Base-by-base conservation (phyloP, 2,329 filamentous ascomycete genomes). In the Fusarium proliferatum region DNA sequence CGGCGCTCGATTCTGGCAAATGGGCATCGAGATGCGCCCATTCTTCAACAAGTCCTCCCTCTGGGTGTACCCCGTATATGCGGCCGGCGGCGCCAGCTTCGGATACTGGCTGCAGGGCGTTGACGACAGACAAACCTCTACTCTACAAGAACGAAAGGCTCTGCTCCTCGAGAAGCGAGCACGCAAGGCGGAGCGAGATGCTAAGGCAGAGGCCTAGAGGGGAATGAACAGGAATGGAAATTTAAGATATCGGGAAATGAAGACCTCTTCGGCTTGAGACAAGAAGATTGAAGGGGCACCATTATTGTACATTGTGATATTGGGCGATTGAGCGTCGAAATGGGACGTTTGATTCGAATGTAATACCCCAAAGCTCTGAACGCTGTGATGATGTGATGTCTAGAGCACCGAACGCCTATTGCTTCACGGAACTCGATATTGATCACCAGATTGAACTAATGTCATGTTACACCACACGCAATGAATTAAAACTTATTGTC, bases 21-120 rank as follows among this genome's bases (percentile, higher is more conserved):
- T 99, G 82, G 96, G 96, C 81, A 96, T 99, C 83, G 95, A 99
- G 87, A 97, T 97, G 95, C 94, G 95, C 72, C 96, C 96, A 59
- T 92, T 98, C 84, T 94, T 98, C 89, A 92, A 93, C 85, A 90
- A 88, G 80, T 88, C 92, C 81, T 93, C 93, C 62, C 90, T 97
- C 80, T 97, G 94, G 93, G 94, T 91, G 58, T 99, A 97, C 86
- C 96, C 96, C 62, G 85, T 96, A 78, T 99, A 96, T 85, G 95
- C 92, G 67, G 89, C 89, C 77, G 90, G 94, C 73, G 95, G 95
- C 78, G 95, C 92, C 78, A 94, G 93, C 85, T 98, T 98, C 85
- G 96, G 96, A 77, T 98, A 98, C 88, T 99, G 96, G 95, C 87
- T 99, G 78, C 92, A 95, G 86, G 94, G 94, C 72, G 94, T 98